Percentiles rank a stretch among this genome's conserved stretches.
Evolutionary conservation across 2,329 filamentous ascomycete species (phyloP).

Genomic region (Ramichloridium luteum): DNA sequence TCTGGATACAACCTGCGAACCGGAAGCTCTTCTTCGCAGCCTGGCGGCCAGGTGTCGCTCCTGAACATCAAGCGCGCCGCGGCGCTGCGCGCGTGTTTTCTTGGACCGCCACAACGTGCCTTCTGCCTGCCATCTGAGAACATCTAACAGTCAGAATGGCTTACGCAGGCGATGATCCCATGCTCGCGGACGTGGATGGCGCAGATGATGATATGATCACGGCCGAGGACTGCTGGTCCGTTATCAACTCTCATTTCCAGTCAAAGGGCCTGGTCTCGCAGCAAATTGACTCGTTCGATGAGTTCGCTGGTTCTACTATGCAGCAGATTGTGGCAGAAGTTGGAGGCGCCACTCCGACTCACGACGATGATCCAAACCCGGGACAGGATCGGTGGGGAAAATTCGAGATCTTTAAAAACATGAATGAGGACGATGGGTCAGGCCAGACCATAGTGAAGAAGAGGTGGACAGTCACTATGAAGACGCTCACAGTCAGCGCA

Average conservation of each 20-base stretch:
- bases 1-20: too few relatives aligned
- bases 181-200: constrained; percentile 12
- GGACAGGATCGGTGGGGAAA: constrained; percentile 39
- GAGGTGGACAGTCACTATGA: constrained; percentile 91
- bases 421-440: constrained; percentile 41
- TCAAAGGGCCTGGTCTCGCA: constrained; percentile 91
- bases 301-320: constrained; percentile 88
- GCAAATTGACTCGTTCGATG: constrained; percentile 96
- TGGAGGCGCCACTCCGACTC: constrained; percentile 50
- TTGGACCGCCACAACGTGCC: too few relatives aligned
- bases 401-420: constrained; percentile 1
- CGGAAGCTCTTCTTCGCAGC: too few relatives aligned
- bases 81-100: too few relatives aligned
- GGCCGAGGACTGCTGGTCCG: constrained; percentile 95
- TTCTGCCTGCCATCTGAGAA: constrained; percentile 10
- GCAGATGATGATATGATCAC: constrained; percentile 49
- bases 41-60: too few relatives aligned
- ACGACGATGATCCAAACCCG: constrained; percentile 88
- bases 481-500: constrained; percentile 74
- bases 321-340: constrained; percentile 84
- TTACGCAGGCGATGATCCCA: constrained; percentile 15
- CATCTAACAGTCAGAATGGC: constrained; percentile 8
- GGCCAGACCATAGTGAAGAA: constrained; percentile 67
- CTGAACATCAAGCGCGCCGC: too few relatives aligned
- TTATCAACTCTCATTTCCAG: constrained; percentile 95